Evolutionary conservation across 73 alveolate genomes (phyloP).

Genomic region (Urostyla sp.): DNA sequence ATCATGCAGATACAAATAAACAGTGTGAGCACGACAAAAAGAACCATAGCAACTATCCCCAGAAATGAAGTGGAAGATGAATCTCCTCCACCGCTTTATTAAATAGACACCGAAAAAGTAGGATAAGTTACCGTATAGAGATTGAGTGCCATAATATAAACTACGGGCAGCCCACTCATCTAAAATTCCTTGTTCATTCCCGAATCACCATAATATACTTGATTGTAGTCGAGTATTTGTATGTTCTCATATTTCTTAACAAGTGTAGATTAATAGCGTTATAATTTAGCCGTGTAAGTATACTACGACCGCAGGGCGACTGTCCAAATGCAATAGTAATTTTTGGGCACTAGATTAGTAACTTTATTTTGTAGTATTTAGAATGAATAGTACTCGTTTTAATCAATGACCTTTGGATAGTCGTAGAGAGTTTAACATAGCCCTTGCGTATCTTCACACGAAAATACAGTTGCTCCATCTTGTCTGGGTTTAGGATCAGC

Average conservation of each 20-base stretch:
- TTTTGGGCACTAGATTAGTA: not conserved
- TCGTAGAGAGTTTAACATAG: too few relatives aligned
- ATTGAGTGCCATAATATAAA: conserved; percentile 11
- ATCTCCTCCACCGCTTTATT: not conserved
- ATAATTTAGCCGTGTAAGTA: not conserved
- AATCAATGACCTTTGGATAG: not conserved
- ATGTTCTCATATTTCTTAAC: not conserved
- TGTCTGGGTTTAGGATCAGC: too few relatives aligned
- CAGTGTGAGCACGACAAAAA: conserved; percentile 9
- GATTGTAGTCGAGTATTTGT: not conserved
- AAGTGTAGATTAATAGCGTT: not conserved
- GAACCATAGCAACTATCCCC: conserved; percentile 21
- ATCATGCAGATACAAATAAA: conserved; percentile 23
- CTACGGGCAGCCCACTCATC: not conserved
- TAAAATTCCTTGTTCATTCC: not conserved
- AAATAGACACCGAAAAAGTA: conserved; percentile 5
- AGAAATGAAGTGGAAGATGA: not conserved
- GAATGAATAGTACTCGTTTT: not conserved
- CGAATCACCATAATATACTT: not conserved
- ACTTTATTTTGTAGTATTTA: not conserved
- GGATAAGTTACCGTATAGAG: not conserved
- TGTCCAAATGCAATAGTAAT: conserved; percentile 36
- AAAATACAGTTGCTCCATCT: too few relatives aligned
- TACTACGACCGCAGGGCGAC: not conserved
- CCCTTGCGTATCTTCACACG: too few relatives aligned